phyloP scores from a whole-genome alignment of 257 asterid species.

The Gentiana dahurica region DNA sequence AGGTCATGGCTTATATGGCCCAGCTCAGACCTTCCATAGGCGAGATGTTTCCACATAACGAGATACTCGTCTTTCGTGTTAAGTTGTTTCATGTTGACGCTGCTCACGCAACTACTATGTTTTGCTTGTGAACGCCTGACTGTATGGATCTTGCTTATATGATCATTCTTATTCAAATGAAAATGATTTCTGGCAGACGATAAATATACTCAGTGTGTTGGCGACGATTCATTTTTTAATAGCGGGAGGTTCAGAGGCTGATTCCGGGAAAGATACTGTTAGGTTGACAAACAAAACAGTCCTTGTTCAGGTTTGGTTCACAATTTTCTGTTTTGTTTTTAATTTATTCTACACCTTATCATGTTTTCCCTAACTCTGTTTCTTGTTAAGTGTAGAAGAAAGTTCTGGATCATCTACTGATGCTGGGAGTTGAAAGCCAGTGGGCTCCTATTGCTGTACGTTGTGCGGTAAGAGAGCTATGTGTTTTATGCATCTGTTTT shows the following conservation, averaged over 20 bases:
- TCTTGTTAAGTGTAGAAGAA: conserved; percentile 46
- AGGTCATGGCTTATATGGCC: too few relatives aligned
- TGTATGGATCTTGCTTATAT: conserved; percentile 23
- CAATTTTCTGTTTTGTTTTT: background rate
- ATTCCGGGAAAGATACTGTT: conserved; percentile 53
- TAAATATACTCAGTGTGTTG: conserved; percentile 72
- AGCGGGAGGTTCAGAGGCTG: conserved; percentile 59
- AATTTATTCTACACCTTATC: conserved; percentile 1
- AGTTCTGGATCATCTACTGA: conserved; percentile 61
- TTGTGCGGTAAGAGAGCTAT: conserved; percentile 47
- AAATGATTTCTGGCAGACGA: conserved; percentile 72
- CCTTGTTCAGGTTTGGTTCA: conserved; percentile 68
- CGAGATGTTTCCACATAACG: too few relatives aligned
- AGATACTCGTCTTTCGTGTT: too few relatives aligned
- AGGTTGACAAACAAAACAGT: conserved; percentile 56
- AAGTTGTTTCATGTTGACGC: too few relatives aligned
- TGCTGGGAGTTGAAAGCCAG: conserved; percentile 95
- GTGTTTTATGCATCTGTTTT: conserved; percentile 1
- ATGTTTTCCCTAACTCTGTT: background rate
- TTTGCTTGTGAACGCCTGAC: conserved; percentile 1
- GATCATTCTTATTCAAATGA: conserved; percentile 16
- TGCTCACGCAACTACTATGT: background rate
- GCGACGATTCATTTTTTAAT: conserved; percentile 73
- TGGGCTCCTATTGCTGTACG: conserved; percentile 94
- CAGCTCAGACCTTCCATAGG: too few relatives aligned